Conservation (phyloP, 2,329 filamentous ascomycete species). For the Lachnum nothofagi region DNA sequence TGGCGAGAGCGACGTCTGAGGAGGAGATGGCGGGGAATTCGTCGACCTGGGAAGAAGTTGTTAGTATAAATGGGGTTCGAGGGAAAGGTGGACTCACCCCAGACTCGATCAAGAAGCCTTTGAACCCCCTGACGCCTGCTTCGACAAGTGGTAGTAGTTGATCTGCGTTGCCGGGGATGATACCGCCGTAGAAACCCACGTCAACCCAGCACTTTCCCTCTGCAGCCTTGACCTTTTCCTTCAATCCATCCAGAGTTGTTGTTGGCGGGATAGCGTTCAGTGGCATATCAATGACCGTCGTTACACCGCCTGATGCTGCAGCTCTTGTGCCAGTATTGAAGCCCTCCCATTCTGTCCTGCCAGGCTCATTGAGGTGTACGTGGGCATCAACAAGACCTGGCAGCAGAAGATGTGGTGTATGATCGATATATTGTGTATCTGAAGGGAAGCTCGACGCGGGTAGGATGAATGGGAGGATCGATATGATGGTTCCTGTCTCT, state of each 20-base stretch:
- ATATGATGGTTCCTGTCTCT: constrained; percentile 75
- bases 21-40: constrained; percentile 92
- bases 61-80: constrained; percentile 15
- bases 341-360: constrained; percentile 95
- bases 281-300: constrained; percentile 96
- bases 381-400: constrained; percentile 94
- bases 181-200: constrained; percentile 95
- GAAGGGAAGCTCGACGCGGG: constrained; percentile 68
- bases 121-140: constrained; percentile 88
- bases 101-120: constrained; percentile 94
- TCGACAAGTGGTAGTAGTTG: constrained; percentile 77
- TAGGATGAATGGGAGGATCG: constrained; percentile 68
- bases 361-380: constrained; percentile 95
- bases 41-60: constrained; percentile 58
- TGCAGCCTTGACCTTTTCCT: constrained; percentile 80
- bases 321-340: constrained; percentile 93
- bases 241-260: constrained; percentile 75
- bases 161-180: constrained; percentile 80
- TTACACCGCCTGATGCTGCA: constrained; percentile 91
- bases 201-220: constrained; percentile 93
- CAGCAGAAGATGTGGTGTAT: constrained; percentile 77
- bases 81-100: constrained; percentile 57
- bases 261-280: constrained; percentile 95
- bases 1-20: constrained; percentile 71
- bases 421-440: constrained; percentile 70